Conservation (phyloP, 768 basidiomycete species). For the Trametes maxima region DNA sequence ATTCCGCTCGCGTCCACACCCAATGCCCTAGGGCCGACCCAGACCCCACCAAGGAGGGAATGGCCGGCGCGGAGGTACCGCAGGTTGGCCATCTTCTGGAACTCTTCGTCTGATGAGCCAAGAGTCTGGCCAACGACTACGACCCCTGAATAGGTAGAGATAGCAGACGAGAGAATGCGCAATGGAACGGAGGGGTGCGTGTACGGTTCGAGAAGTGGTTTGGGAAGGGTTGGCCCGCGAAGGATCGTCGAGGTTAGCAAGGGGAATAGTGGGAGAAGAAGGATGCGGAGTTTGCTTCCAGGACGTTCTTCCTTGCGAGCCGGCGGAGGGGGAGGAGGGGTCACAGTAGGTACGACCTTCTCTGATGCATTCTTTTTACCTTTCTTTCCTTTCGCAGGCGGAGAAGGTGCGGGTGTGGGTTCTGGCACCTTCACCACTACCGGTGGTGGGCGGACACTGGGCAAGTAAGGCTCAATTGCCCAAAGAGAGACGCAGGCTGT, state of each 20-base stretch:
- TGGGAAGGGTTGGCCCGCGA: conserved; percentile 59
- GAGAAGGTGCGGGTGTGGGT: neutral
- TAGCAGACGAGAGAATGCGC: conserved; percentile 65
- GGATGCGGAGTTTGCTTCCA: conserved; percentile 8
- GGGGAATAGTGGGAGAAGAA: conserved; percentile 33
- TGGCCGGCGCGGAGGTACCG: conserved; percentile 56
- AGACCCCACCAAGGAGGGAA: conserved; percentile 67
- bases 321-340: neutral
- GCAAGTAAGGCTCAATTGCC: conserved; percentile 21
- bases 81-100: conserved; percentile 35
- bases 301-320: neutral
- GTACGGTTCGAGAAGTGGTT: conserved; percentile 53
- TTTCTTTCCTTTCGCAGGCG: conserved; percentile 12
- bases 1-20: conserved; percentile 35
- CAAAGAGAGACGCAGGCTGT: conserved; percentile 20
- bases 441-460: neutral
- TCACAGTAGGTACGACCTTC: neutral
- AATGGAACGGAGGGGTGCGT: conserved; percentile 55
- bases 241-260: conserved; percentile 41
- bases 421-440: neutral
- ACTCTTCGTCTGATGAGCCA: conserved; percentile 34
- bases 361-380: conserved; percentile 5
- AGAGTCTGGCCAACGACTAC: conserved; percentile 80
- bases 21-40: conserved; percentile 53
- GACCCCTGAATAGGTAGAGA: conserved; percentile 71